These are phyloP conservation scores for Paramyrothecium sp. DNA, from an alignment of 2,329 filamentous ascomycete genomes.

Conservation along the genomic window DNA sequence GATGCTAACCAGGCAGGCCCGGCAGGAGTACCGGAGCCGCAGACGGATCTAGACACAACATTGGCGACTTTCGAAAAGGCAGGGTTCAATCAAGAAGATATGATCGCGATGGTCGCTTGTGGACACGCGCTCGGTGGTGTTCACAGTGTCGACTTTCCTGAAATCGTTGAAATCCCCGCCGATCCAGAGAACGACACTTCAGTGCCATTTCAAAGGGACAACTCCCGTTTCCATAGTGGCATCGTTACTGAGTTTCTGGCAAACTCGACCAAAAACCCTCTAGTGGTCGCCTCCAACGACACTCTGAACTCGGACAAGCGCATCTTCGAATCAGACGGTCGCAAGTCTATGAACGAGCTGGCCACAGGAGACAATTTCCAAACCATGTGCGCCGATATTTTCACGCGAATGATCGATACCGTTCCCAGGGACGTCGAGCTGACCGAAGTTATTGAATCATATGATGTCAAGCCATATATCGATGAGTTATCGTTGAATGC, in stretches of 20 bases:
- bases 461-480: conserved; percentile 28
- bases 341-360: conserved; percentile 38
- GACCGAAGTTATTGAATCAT: conserved; percentile 22
- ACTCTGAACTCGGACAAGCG: conserved; percentile 37
- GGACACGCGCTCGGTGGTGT: conserved; percentile 37
- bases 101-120: conserved; percentile 32
- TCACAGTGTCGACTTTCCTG: conserved; percentile 38
- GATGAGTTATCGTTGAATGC: conserved; percentile 16
- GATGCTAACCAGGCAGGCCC: conserved; percentile 25
- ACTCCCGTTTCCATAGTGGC: conserved; percentile 33
- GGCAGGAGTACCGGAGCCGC: conserved; percentile 26
- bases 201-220: conserved; percentile 30
- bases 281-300: conserved; percentile 35
- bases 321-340: conserved; percentile 41
- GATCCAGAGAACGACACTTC: conserved; percentile 30
- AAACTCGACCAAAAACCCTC: conserved; percentile 36
- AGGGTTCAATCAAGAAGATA: conserved; percentile 27
- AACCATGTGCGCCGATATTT: conserved; percentile 22
- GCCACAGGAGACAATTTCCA: conserved; percentile 33
- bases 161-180: conserved; percentile 19
- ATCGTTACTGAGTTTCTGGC: conserved; percentile 41
- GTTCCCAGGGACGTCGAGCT: conserved; percentile 25
- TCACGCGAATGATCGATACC: conserved; percentile 30
- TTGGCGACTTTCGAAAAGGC: conserved; percentile 21
- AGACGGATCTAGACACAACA: conserved; percentile 21